Percentiles rank a stretch among this genome's conserved stretches.
Conservation (phyloP, 2,329 filamentous ascomycete species). For the Sarocladiaceae sp. region DNA sequence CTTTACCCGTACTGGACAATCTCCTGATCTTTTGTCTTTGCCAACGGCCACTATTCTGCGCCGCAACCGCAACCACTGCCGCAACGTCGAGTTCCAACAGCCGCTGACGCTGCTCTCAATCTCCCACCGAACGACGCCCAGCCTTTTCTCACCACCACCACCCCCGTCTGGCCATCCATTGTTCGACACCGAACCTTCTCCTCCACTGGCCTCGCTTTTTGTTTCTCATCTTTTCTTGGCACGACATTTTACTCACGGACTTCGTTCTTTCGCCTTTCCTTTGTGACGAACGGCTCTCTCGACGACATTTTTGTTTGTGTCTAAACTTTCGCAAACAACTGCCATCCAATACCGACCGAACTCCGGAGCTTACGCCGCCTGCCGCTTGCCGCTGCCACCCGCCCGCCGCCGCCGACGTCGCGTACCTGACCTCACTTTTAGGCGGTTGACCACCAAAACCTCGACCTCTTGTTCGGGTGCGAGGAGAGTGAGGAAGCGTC, state of each 20-base stretch:
- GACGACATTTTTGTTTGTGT: neutral
- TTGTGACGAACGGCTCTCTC: too few relatives aligned
- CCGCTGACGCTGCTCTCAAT: too few relatives aligned
- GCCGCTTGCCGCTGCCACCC: too few relatives aligned
- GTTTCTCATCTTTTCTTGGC: slow-evolving; percentile 4
- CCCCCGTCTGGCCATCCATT: too few relatives aligned
- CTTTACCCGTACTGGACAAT: too few relatives aligned
- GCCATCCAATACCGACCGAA: neutral
- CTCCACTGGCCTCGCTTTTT: neutral
- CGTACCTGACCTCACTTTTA: too few relatives aligned
- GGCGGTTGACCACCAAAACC: too few relatives aligned
- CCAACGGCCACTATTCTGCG: neutral
- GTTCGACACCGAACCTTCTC: neutral
- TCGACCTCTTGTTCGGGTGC: neutral
- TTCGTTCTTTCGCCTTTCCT: neutral
- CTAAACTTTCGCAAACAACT: neutral
- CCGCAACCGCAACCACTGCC: neutral
- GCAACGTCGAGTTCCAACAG: too few relatives aligned
- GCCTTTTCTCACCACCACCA: too few relatives aligned
- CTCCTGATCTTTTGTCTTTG: neutral
- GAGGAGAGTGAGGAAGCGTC: neutral
- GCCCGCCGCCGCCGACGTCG: too few relatives aligned
- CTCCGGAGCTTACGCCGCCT: neutral
- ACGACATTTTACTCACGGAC: neutral
- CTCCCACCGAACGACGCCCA: neutral